Evolutionary conservation across 2,329 filamentous ascomycete genomes (phyloP).

Genomic region (Reticulascus tulasneorum): DNA sequence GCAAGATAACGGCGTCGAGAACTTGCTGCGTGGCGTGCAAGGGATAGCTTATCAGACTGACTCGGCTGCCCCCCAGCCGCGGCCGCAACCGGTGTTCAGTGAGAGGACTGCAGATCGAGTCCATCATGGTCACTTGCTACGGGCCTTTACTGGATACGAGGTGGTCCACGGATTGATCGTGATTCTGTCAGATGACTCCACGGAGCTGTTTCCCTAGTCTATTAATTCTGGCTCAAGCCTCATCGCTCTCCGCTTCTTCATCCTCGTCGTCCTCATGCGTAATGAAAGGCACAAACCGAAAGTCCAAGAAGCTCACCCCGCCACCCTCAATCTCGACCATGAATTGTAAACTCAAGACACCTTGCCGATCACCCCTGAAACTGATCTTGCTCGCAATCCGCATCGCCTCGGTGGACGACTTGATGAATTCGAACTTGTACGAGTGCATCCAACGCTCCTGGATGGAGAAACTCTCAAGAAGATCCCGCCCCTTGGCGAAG

Average conservation of each 20-base stretch:
- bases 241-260: slow-evolving; percentile 32
- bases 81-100: no score
- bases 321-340: slow-evolving; percentile 83
- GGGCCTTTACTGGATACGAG: no score
- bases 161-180: no score
- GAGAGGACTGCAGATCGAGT: no score
- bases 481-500: slow-evolving; percentile 58
- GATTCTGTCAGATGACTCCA: not conserved
- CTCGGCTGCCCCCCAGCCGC: no score
- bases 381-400: slow-evolving; percentile 87
- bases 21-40: no score
- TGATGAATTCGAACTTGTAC: slow-evolving; percentile 85
- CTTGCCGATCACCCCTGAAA: slow-evolving; percentile 80
- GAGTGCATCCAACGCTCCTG: slow-evolving; percentile 58
- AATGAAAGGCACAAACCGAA: slow-evolving; percentile 72
- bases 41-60: not conserved
- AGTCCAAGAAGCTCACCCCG: slow-evolving; percentile 72
- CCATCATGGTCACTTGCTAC: no score
- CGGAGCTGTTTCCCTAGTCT: not conserved
- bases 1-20: no score
- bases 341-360: slow-evolving; percentile 90
- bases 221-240: slow-evolving; percentile 8
- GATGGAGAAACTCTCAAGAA: slow-evolving; percentile 74
- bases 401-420: slow-evolving; percentile 89
- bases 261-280: slow-evolving; percentile 55